These are phyloP conservation scores for Arachnomyces sp. DNA, from an alignment of 2,329 filamentous ascomycete species.

Conservation along the genomic window DNA sequence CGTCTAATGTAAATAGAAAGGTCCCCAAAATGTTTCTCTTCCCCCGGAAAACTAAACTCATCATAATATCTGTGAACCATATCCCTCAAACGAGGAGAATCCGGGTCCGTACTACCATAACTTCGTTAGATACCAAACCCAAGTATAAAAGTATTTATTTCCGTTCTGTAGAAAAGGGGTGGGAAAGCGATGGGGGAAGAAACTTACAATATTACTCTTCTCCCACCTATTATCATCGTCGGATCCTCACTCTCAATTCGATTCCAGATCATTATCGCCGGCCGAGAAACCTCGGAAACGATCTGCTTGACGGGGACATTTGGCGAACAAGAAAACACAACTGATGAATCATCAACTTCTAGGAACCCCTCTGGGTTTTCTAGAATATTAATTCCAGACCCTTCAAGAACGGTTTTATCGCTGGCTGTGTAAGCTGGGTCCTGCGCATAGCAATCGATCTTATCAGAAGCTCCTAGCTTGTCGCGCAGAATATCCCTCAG, in stretches of 20 bases:
- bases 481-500: constrained; percentile 11
- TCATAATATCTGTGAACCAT: constrained; percentile 5
- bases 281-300: constrained; percentile 32
- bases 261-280: constrained; percentile 25
- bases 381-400: constrained; percentile 16
- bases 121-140: too few species aligned
- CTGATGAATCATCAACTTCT: constrained; percentile 29
- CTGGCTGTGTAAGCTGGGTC: constrained; percentile 20
- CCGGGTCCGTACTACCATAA: constrained; percentile 3
- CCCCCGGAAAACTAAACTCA: constrained; percentile 5
- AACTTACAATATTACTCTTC: too few species aligned
- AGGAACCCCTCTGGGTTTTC: constrained; percentile 29
- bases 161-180: background rate
- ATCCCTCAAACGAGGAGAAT: constrained; percentile 4
- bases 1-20: constrained; percentile 7
- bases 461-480: constrained; percentile 1
- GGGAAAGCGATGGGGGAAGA: too few species aligned
- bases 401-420: constrained; percentile 13
- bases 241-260: constrained; percentile 5
- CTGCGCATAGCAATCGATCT: constrained; percentile 17
- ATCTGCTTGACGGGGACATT: constrained; percentile 31
- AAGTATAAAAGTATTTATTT: too few species aligned
- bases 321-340: constrained; percentile 29
- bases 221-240: too few species aligned
- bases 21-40: constrained; percentile 2